Evolutionary conservation across 345 rosid species (phyloP).

Genomic region (Garcia nutans): DNA sequence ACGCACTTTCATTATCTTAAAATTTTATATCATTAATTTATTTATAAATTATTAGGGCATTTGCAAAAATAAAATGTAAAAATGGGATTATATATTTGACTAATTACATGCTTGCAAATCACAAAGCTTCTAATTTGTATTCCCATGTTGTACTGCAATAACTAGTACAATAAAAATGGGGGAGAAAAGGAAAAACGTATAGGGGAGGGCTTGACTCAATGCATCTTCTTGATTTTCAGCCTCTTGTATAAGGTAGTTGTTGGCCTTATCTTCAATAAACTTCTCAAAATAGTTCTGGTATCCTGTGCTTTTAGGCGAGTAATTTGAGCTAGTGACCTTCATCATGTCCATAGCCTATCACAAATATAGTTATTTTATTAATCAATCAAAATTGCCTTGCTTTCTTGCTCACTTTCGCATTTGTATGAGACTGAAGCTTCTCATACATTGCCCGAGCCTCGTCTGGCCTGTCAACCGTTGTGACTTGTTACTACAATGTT

Average conservation of each 20-base stretch:
- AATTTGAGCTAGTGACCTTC: constrained; percentile 57
- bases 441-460: constrained; percentile 78
- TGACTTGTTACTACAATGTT: constrained; percentile 1
- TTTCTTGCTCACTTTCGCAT: constrained; percentile 62
- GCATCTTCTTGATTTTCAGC: constrained; percentile 40
- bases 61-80: too few relatives aligned
- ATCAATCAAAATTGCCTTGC: constrained; percentile 76
- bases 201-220: constrained; percentile 56
- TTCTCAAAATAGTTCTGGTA: constrained; percentile 74
- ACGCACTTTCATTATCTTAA: too few relatives aligned
- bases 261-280: constrained; percentile 50
- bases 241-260: constrained; percentile 30
- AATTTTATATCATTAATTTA: too few relatives aligned
- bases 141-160: constrained; percentile 54
- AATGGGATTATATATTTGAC: too few relatives aligned
- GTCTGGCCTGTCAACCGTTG: constrained; percentile 46
- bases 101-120: too few relatives aligned
- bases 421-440: constrained; percentile 86
- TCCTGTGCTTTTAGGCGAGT: constrained; percentile 38
- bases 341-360: constrained; percentile 83
- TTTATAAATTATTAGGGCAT: too few relatives aligned
- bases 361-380: too few relatives aligned
- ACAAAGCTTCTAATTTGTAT: constrained; percentile 23
- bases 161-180: constrained; percentile 58
- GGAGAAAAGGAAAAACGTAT: constrained; percentile 62